Conservation (phyloP, 2,329 filamentous ascomycete genomes). For the Huntiella savannae region DNA sequence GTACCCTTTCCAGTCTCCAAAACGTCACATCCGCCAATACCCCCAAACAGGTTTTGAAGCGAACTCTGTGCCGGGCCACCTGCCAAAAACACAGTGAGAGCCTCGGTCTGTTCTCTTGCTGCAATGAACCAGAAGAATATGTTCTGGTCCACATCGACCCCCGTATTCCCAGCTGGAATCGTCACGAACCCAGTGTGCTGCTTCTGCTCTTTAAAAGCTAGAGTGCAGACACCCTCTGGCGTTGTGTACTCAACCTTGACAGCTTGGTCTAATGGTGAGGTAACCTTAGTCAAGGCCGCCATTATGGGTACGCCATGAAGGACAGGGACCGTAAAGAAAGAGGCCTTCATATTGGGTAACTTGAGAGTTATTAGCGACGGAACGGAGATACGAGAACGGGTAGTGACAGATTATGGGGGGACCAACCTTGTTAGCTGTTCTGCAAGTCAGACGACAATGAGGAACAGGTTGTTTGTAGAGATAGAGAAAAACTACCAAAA, state of each 20-base stretch:
- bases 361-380: too few species aligned
- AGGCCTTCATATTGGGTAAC: too few species aligned
- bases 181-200: constrained; percentile 54
- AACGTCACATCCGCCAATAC: constrained; percentile 35
- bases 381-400: too few species aligned
- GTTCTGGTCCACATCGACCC: constrained; percentile 17
- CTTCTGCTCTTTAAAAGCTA: constrained; percentile 43
- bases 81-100: constrained; percentile 39
- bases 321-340: too few species aligned
- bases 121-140: constrained; percentile 33
- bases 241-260: constrained; percentile 1
- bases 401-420: too few species aligned
- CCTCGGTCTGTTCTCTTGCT: constrained; percentile 18
- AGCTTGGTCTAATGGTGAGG: background rate
- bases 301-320: background rate
- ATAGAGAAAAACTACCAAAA: too few species aligned
- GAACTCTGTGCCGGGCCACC: constrained; percentile 47
- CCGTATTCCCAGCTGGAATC: constrained; percentile 25
- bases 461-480: too few species aligned
- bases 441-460: too few species aligned
- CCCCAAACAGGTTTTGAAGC: constrained; percentile 43
- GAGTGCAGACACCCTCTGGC: constrained; percentile 32
- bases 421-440: too few species aligned
- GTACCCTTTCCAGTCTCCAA: constrained; percentile 22
- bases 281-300: background rate